Evolutionary conservation across 1,284 basidiomycete species (phyloP), one percentile per base, ranked within the genome.

Genomic region (Kalmanozyma brasiliensis): DNA sequence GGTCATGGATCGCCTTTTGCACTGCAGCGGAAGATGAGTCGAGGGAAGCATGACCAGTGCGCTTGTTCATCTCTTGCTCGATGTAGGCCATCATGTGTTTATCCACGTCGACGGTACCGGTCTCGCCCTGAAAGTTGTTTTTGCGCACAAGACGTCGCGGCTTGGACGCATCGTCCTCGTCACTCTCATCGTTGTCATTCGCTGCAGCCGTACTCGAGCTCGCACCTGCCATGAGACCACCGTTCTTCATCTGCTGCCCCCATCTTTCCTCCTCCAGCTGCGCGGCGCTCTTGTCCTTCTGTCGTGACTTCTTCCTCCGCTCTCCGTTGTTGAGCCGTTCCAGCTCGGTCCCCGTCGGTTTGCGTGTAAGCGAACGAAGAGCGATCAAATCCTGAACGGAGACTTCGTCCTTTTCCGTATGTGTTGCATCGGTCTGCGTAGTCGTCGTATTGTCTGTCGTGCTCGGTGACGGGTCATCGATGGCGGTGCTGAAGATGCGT

Each of bases 81-180:
- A 98, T 98, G 77, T 95, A 98, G 2, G 90, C 91, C 91, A 98
- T 94, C 94, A 98, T 98, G 80, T 98, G 95, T 79, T 96, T 97
- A 84, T 98, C 94, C 7, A 97, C 93, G 78, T 97, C 94, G 11
- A 98, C 86, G 1, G 89, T 89, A 79, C 96, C 96, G 2, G 94
- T 98, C 83, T 98, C 94, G 66, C 93, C 91, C 0, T 95, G 98
- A 81, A 98, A 97, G 84, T 97, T 96, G 84, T 92, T 94, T 22
- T 88, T 86, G 44, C 92, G 87, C 4, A 97, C 88, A 6, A 89
- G 88, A 4, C 58, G 38, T 9, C 49, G 35, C 16, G 37, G 47
- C 36, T 56, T 60, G 30, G 30, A 33, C 8, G 45, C 57, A 22
- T 74, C 65, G 51, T 79, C 70, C 17, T 48, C 38, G 13, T 73